Evolutionary conservation across 768 basidiomycete genomes (phyloP).

Genomic region (Sporobolomyces phaffii): DNA sequence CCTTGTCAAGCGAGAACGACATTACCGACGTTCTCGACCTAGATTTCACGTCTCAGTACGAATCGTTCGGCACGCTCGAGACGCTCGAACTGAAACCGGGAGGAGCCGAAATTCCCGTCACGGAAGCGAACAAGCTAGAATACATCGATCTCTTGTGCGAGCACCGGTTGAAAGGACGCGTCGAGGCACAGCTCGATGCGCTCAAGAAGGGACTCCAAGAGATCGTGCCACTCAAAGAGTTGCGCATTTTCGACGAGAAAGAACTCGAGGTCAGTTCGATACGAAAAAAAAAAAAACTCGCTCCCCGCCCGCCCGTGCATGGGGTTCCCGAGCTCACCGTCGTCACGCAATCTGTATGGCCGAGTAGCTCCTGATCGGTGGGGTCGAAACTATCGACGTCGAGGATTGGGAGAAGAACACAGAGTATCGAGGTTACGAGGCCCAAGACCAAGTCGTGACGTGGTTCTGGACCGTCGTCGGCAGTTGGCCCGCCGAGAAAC

Average conservation of each 20-base stretch:
- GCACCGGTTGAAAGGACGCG: conserved; percentile 90
- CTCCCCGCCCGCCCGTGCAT: no score
- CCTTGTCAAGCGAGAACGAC: conserved; percentile 73
- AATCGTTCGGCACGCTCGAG: conserved; percentile 94
- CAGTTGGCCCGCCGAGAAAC: conserved; percentile 93
- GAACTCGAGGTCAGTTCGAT: conserved; percentile 62
- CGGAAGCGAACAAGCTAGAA: conserved; percentile 96
- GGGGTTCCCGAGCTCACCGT: neutral
- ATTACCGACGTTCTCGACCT: conserved; percentile 96
- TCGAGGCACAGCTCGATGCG: conserved; percentile 94
- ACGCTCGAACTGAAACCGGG: conserved; percentile 88
- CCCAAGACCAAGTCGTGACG: conserved; percentile 87
- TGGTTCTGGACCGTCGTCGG: conserved; percentile 93
- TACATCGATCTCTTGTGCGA: conserved; percentile 73
- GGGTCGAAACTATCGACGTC: conserved; percentile 98
- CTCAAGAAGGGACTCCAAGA: conserved; percentile 99
- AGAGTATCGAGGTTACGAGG: conserved; percentile 87
- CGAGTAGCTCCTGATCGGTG: conserved; percentile 73
- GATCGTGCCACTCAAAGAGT: conserved; percentile 89
- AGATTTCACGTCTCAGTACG: conserved; percentile 91
- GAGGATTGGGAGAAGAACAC: conserved; percentile 79
- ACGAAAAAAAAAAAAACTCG: no score
- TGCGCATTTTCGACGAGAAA: conserved; percentile 96
- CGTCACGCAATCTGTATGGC: no score
- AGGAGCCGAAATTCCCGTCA: conserved; percentile 77